These are phyloP conservation scores for Tubosaeta sp. DNA, from an alignment of 768 basidiomycete species.

Conservation along the genomic window DNA sequence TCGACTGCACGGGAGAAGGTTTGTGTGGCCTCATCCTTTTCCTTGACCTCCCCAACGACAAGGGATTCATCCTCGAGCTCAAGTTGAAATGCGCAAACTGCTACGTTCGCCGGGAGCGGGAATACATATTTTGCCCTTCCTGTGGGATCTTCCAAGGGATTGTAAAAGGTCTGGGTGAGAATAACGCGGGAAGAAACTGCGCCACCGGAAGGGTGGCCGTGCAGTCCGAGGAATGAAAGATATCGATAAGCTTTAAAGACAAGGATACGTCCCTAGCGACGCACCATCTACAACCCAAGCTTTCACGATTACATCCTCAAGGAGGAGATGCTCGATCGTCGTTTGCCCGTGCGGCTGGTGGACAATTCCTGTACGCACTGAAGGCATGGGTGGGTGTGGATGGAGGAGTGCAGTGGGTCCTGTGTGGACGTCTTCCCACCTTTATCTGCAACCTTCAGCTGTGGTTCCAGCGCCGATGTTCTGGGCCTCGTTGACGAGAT, in stretches of 20 bases:
- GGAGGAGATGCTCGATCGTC: slow-evolving; percentile 31
- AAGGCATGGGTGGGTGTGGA: slow-evolving; percentile 14
- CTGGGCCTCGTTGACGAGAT: slow-evolving; percentile 1
- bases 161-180: slow-evolving; percentile 39
- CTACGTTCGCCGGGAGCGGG: slow-evolving; percentile 52
- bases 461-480: slow-evolving; percentile 1
- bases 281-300: slow-evolving; percentile 44
- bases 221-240: background rate
- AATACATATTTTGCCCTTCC: slow-evolving; percentile 51
- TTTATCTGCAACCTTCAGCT: slow-evolving; percentile 13
- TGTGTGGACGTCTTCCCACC: background rate
- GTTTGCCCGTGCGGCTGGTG: slow-evolving; percentile 25
- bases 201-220: background rate
- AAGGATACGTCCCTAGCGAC: background rate
- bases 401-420: background rate
- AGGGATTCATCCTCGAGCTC: slow-evolving; percentile 39
- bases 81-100: slow-evolving; percentile 53
- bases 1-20: slow-evolving; percentile 39
- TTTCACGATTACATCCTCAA: slow-evolving; percentile 40
- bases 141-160: slow-evolving; percentile 35
- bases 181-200: slow-evolving; percentile 43
- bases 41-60: slow-evolving; percentile 45
- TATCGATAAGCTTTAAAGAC: slow-evolving; percentile 1
- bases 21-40: slow-evolving; percentile 40
- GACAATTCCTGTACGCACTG: slow-evolving; percentile 26